Evolutionary conservation across 495 filamentous ascomycete species (phyloP).

Genomic region (Hypomontagnella monticulosa): DNA sequence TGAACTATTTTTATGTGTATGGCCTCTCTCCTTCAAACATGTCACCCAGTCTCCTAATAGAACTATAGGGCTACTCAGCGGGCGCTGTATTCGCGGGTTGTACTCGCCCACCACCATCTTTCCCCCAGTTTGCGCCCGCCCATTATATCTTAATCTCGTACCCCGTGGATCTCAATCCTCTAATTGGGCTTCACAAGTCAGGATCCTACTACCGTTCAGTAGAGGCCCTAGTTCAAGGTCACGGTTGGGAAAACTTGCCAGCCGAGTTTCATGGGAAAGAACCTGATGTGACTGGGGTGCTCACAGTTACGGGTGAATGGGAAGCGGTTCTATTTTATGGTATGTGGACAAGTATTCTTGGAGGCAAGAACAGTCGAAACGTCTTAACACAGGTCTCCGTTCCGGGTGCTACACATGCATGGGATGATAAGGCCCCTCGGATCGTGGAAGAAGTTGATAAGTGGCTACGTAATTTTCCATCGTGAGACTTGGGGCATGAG

Average conservation of each 20-base stretch:
- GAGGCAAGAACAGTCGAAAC: conserved; percentile 27
- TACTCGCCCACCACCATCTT: conserved; percentile 21
- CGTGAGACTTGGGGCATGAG: neutral
- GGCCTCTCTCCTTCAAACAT: neutral
- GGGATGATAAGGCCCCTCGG: conserved; percentile 29
- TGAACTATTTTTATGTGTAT: conserved; percentile 41
- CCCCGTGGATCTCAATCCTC: conserved; percentile 35
- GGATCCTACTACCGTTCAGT: conserved; percentile 34
- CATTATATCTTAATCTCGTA: conserved; percentile 38
- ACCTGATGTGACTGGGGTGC: conserved; percentile 33
- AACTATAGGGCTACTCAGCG: conserved; percentile 34
- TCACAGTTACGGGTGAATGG: conserved; percentile 29
- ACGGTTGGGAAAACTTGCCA: conserved; percentile 39
- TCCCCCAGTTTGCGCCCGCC: conserved; percentile 26
- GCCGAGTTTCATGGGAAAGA: conserved; percentile 34
- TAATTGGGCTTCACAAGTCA: conserved; percentile 29
- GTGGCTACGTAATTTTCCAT: conserved; percentile 23
- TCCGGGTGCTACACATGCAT: conserved; percentile 24
- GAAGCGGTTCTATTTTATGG: conserved; percentile 25
- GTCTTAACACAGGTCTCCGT: conserved; percentile 29
- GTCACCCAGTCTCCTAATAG: neutral
- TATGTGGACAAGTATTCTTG: conserved; percentile 24
- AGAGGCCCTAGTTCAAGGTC: conserved; percentile 31
- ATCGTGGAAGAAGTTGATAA: conserved; percentile 40
- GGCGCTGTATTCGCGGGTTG: conserved; percentile 39